Base-by-base conservation (phyloP, 1,284 basidiomycete species). In the Malassezia yamatoensis region DNA sequence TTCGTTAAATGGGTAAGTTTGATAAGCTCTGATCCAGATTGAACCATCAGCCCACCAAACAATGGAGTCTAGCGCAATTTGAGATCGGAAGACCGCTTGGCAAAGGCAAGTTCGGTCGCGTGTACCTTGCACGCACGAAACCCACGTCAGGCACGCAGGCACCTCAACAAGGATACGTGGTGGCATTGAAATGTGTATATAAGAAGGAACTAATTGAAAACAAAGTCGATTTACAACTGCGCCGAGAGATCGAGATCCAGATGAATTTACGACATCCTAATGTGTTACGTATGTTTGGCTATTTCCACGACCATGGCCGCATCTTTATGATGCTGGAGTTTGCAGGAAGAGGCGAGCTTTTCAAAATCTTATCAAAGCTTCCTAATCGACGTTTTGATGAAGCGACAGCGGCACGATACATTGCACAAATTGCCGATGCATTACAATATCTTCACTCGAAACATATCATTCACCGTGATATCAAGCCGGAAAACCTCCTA, bases 371-470 rank as follows among this genome's bases (percentile, higher is more conserved):
- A 56, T 84, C 83, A 71, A 91, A 90, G 76, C 78, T 73, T 9
- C 68, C 67, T 0, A 63, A 69, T 58, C 85, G 88, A 24, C 81
- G 81, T 58, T 96, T 94, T 78, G 84, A 86, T 35, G 93, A 96
- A 79, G 85, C 84, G 70, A 80, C 88, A 13, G 86, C 85, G 62
- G 82, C 87, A 49, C 73, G 88, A 72, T 99, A 98, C 77, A 87
- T 96, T 65, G 87, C 90, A 65, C 94, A 99, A 76, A 96, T 99
- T 90, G 87, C 93, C 13, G 94, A 98, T 74, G 94, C 93, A 1
- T 79, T 98, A 42, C 80, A 80, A 9, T 99, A 99, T 74, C 81
- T 98, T 2, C 94, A 99, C 75, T 80, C 81, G 54, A 98, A 98
- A 75, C 91, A 98, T 71, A 89, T 98, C 64, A 98, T 98, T 58